Base-by-base conservation (phyloP, 2,329 filamentous ascomycete species). In the Claviceps sp. region DNA sequence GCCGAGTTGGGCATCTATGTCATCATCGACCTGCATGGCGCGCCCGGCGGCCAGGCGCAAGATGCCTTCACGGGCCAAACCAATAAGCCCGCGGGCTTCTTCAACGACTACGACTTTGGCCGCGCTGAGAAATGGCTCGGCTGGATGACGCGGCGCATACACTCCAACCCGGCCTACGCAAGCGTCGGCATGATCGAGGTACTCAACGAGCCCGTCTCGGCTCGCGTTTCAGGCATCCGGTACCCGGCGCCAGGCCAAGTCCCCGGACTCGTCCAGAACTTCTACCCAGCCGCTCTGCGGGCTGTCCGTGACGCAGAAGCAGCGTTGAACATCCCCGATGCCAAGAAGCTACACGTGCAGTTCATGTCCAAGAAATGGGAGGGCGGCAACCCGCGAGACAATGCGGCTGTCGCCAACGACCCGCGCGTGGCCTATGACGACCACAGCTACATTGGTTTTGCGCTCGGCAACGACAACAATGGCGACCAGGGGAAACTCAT, bases 131-230 rank as follows among this genome's bases (percentile, higher is more conserved):
- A 69, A 47, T 81, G 79, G 59, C 68, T 82, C 5, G 64, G 72
- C 42, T 79, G 73, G 71, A 73, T 82, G 62, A 73, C 76, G 1
- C 69, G 70, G 26, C 66, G 71, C 37, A 74, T 80, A 47, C 77
- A 81, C 58, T 64, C 61, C 0, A 71, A 71, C 50, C 52, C 62
- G 5, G 69, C 70, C 45, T 79, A 77, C 59, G 65, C 72, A 42
- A 78, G 73, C 39, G 78, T 81, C 29, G 78, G 79, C 17, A 80
- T 78, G 72, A 63, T 82, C 14, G 72, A 77, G 59, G 67, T 82
- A 9, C 66, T 80, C 56, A 81, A 80, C 61, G 78, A 56, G 53
- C 55, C 55, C 26, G 60, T 72, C 22, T 68, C 57, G 4, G 49
- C 44, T 16, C 58, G 59, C 47, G 54, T 26, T 8, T 4, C 2